Conservation (phyloP, 2,329 filamentous ascomycete species). For the Diaporthe sp. region DNA sequence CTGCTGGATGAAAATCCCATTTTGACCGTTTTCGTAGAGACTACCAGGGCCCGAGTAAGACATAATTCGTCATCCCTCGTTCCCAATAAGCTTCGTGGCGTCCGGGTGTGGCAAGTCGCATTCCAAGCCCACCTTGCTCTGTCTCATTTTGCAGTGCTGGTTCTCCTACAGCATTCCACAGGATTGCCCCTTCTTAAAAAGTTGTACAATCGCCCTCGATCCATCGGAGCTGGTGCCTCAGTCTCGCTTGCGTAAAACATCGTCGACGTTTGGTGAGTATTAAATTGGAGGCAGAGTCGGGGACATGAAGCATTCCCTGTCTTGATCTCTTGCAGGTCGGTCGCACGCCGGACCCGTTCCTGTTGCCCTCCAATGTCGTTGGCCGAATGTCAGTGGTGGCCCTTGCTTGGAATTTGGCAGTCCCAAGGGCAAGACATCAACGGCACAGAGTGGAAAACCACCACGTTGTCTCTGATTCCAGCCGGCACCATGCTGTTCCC, state of each 20-base stretch:
- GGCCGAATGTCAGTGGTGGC: too few species aligned
- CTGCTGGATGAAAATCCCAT: too few species aligned
- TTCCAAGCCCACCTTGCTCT: not conserved
- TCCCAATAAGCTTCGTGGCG: not conserved
- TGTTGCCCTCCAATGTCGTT: not conserved
- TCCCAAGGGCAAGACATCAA: not conserved
- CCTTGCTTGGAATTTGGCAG: not conserved
- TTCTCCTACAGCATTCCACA: not conserved
- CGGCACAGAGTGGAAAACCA: not conserved
- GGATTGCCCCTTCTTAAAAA: not conserved
- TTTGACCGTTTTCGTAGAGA: not conserved
- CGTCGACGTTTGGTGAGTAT: not conserved
- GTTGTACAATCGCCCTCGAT: not conserved
- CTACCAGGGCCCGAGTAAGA: too few species aligned
- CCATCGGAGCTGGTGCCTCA: too few species aligned
- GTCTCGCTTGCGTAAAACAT: not conserved
- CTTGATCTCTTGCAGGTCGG: not conserved
- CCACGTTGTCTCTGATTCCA: conserved; percentile 18
- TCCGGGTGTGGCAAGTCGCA: not conserved
- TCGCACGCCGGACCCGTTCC: not conserved
- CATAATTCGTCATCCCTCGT: not conserved
- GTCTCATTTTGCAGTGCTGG: not conserved
- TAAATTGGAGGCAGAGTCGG: not conserved
- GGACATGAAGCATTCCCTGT: not conserved
- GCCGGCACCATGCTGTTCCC: not conserved